Evolutionary conservation across 2,329 filamentous ascomycete species (phyloP), one percentile per base, ranked within the genome.

Genomic region (Huntiella bhutanensis): DNA sequence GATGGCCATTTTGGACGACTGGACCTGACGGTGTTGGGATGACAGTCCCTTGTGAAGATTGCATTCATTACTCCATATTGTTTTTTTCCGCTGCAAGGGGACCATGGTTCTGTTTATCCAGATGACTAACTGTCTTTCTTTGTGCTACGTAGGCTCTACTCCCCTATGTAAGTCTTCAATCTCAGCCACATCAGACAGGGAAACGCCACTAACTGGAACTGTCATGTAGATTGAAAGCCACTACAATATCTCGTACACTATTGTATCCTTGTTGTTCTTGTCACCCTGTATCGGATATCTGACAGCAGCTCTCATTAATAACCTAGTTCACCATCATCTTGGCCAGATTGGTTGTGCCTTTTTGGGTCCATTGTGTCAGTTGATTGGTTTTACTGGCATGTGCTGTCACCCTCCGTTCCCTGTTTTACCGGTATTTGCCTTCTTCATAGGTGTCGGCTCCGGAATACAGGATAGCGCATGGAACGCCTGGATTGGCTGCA

Each of bases 311-410:
- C 59, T 82, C 1, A 56, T 70, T 43, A 84, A 82, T 58, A 80
- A 78, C 55, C 59, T 60, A 7, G 67, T 83, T 40, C 80, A 82
- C 58, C 64, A 77, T 53, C 64, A 62, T 34, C 64, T 75, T 43
- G 82, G 83, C 33, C 81, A 83, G 55, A 70, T 79, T 12, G 82
- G 82, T 7, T 70, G 86, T 7, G 80, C 81, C 8, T 55, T 82
- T 43, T 58, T 84, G 4, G 76, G 69, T 0, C 77, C 81, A 0
- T 49, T 67, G 8, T 73, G 69, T 52, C 79, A 82, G 54, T 55
- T 84, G 6, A 53, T 76, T 17, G 71, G 78, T 13, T 85, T 82
- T 55, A 59, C 80, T 17, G 64, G 79, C 22, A 68, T 82, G 47
- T 68, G 71, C 4, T 60, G 77, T 3, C 81, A 84, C 56, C 81